A percentile compares a stretch with the other conserved stretches of the same genome.
phyloP scores from a whole-genome alignment of 768 basidiomycete species.

The Cystoderma amianthinum region DNA sequence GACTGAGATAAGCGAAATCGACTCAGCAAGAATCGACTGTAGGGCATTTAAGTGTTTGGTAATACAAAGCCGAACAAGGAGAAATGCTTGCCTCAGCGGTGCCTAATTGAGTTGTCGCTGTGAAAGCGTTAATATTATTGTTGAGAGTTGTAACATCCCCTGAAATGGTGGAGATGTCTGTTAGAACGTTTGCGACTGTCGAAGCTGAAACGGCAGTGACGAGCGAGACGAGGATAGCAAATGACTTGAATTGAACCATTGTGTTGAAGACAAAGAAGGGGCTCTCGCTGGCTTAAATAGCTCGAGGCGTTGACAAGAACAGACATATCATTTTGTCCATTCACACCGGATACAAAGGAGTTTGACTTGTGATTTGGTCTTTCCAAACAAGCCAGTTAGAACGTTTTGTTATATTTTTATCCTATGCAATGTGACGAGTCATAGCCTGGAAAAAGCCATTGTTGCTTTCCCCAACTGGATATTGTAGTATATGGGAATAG shows the following conservation, averaged over 20 bases:
- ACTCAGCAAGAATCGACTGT: not conserved
- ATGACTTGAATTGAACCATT: not conserved
- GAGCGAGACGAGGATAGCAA: not conserved
- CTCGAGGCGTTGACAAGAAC: slow-evolving; percentile 18
- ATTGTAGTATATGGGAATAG: too few relatives aligned
- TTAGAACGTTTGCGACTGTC: not conserved
- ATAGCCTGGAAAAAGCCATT: too few relatives aligned
- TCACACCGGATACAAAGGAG: too few relatives aligned
- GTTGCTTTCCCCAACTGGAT: too few relatives aligned
- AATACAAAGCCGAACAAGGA: not conserved
- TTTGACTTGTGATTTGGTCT: too few relatives aligned
- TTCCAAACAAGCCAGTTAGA: too few relatives aligned
- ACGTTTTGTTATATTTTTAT: too few relatives aligned
- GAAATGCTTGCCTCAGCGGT: not conserved
- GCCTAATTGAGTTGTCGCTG: not conserved
- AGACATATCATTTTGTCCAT: too few relatives aligned
- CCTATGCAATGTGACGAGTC: too few relatives aligned
- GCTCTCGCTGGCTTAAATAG: slow-evolving; percentile 17
- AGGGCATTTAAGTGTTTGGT: too few relatives aligned
- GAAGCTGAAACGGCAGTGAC: not conserved
- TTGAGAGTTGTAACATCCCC: not conserved
- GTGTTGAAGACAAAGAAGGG: slow-evolving; percentile 3
- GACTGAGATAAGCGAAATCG: not conserved
- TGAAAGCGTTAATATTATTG: not conserved
- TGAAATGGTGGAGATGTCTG: not conserved